A percentile compares a stretch with the other conserved stretches of the same genome.
Conservation (phyloP, 2,329 filamentous ascomycete genomes). For the Arachnopeziza araneosa region DNA sequence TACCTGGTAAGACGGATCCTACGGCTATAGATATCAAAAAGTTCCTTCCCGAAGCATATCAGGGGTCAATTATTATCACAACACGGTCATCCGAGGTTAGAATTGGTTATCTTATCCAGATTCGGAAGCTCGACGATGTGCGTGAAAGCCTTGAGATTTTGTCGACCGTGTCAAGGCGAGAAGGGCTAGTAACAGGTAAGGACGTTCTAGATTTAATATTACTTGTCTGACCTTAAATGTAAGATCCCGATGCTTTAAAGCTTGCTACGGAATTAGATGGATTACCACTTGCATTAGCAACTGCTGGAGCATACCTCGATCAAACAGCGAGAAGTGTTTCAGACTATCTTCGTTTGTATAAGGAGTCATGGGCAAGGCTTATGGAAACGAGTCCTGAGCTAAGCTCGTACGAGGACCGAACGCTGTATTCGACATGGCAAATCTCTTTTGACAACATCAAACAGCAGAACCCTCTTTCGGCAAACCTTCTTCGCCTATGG, state of each 20-base stretch:
- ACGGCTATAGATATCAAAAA: constrained; percentile 2
- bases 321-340: constrained; percentile 3
- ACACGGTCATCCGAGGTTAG: constrained; percentile 5
- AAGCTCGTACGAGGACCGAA: constrained; percentile 8
- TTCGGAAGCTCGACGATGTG: constrained; percentile 6
- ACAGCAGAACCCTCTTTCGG: constrained; percentile 4
- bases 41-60: constrained; percentile 5
- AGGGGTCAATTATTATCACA: constrained; percentile 11
- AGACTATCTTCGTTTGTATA: constrained; percentile 9
- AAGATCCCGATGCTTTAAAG: constrained; percentile 5
- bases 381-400: constrained; percentile 1
- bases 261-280: constrained; percentile 7
- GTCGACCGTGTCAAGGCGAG: constrained; percentile 1
- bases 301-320: constrained; percentile 9
- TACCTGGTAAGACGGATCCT: not conserved
- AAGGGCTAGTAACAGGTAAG: constrained; percentile 3
- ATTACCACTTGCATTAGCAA: constrained; percentile 8
- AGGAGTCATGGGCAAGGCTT: constrained; percentile 5
- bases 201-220: constrained; percentile 3
- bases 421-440: constrained; percentile 9
- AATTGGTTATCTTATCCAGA: constrained; percentile 1
- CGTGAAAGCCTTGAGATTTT: constrained; percentile 8
- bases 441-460: constrained; percentile 5
- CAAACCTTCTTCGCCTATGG: constrained; percentile 5
- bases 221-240: not conserved